phyloP scores from a whole-genome alignment of 176 grass and related monocot genomes.

The Oryza brachyantha region DNA sequence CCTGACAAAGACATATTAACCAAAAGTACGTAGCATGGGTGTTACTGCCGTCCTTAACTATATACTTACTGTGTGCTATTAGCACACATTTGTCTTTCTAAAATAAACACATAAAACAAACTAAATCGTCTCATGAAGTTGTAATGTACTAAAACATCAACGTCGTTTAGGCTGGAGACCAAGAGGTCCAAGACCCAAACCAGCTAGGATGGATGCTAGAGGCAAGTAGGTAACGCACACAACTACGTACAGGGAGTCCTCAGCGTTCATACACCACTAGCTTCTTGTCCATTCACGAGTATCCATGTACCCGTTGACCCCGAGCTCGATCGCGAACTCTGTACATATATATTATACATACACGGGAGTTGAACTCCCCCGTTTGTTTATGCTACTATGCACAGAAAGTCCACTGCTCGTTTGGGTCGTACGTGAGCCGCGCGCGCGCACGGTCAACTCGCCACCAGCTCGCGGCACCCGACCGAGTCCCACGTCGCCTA shows the following conservation, averaged over 20 bases:
- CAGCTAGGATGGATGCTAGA: too few relatives aligned
- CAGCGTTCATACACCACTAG: neutral
- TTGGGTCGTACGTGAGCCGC: neutral
- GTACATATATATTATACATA: neutral
- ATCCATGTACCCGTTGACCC: neutral
- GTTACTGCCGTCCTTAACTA: too few relatives aligned
- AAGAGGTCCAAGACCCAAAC: too few relatives aligned
- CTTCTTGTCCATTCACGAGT: neutral
- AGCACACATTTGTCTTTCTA: too few relatives aligned
- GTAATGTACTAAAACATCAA: too few relatives aligned
- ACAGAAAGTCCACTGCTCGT: neutral
- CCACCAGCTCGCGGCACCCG: neutral
- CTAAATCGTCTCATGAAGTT: too few relatives aligned
- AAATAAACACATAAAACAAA: too few relatives aligned
- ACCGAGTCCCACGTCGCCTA: neutral
- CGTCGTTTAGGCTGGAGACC: too few relatives aligned
- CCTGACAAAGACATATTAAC: neutral
- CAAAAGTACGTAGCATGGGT: neutral
- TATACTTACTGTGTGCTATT: too few relatives aligned
- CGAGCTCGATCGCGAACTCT: neutral
- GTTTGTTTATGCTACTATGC: neutral
- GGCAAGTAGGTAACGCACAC: too few relatives aligned
- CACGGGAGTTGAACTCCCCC: neutral
- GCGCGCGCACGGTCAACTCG: neutral
- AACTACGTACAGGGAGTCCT: neutral